Conservation (phyloP, 306 rosid species). For the Astragalus membranaceus region DNA sequence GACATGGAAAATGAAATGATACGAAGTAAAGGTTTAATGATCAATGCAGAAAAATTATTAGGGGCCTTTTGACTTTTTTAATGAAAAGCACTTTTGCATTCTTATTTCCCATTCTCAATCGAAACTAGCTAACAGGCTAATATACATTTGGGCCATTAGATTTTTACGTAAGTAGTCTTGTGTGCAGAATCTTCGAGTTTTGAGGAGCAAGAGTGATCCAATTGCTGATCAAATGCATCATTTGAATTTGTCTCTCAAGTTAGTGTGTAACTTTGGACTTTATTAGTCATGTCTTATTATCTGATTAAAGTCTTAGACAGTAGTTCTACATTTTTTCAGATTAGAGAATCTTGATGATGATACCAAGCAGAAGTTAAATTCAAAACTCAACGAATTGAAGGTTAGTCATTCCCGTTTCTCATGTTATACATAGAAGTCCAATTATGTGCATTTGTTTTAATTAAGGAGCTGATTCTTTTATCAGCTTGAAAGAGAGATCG, state of each 20-base stretch:
- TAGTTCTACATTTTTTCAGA: constrained; percentile 33
- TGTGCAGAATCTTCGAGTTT: constrained; percentile 58
- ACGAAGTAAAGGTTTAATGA: background rate
- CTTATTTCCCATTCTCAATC: background rate
- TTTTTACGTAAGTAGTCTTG: constrained; percentile 12
- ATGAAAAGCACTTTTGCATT: too few relatives aligned
- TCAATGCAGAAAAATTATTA: background rate
- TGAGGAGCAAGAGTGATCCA: constrained; percentile 67
- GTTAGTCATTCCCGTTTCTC: too few relatives aligned
- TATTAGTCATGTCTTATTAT: constrained; percentile 6
- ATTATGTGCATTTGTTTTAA: background rate
- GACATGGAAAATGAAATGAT: background rate
- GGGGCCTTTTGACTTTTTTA: background rate
- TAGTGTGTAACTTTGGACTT: constrained; percentile 24
- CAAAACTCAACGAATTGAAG: constrained; percentile 37
- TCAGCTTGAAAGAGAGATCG: constrained; percentile 56
- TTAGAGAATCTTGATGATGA: constrained; percentile 44
- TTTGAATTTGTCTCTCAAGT: constrained; percentile 77
- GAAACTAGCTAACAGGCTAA: background rate
- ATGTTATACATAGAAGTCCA: background rate
- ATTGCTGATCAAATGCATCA: constrained; percentile 81
- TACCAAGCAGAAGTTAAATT: constrained; percentile 37
- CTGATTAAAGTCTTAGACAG: background rate
- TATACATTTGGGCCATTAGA: background rate
- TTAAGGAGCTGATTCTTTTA: too few relatives aligned